phyloP scores from a whole-genome alignment of 2,329 filamentous ascomycete genomes.

The Acrocalymma vagum region DNA sequence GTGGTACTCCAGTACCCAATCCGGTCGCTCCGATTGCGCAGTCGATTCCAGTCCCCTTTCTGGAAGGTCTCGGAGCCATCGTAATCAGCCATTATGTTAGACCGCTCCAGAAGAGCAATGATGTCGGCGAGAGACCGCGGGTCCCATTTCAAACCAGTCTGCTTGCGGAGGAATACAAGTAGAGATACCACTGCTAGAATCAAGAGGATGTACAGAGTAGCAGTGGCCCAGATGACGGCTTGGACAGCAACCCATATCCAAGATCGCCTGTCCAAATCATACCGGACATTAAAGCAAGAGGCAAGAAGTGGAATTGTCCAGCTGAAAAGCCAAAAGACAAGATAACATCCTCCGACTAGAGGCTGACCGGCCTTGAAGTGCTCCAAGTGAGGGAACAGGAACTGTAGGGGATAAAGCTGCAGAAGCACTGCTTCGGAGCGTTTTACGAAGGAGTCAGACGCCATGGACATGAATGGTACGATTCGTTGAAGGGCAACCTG shows the following conservation, averaged over 20 bases:
- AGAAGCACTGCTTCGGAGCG: constrained; percentile 72
- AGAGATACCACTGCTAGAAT: constrained; percentile 66
- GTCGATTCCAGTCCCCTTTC: constrained; percentile 61
- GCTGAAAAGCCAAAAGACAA: constrained; percentile 79
- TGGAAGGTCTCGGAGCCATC: constrained; percentile 70
- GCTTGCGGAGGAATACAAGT: constrained; percentile 70
- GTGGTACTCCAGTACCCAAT: constrained; percentile 88
- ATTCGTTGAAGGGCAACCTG: constrained; percentile 78
- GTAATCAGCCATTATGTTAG: constrained; percentile 80
- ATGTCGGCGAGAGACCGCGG: constrained; percentile 83
- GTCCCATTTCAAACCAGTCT: constrained; percentile 87
- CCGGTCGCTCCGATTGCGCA: constrained; percentile 69
- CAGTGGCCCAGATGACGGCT: constrained; percentile 78
- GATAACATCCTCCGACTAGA: constrained; percentile 70
- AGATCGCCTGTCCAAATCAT: constrained; percentile 63
- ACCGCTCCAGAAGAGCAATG: constrained; percentile 78
- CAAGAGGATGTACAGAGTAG: constrained; percentile 76
- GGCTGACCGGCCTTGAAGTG: constrained; percentile 74
- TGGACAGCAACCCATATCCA: constrained; percentile 87
- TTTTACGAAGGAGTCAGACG: constrained; percentile 66
- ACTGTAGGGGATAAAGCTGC: constrained; percentile 66
- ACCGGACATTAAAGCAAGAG: constrained; percentile 74
- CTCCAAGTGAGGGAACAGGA: constrained; percentile 73
- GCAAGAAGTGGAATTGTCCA: constrained; percentile 85
- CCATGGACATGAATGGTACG: constrained; percentile 80